Evolutionary conservation across 1,139 yeast species (phyloP).

Genomic region (Schwanniomyces etchellsii): DNA sequence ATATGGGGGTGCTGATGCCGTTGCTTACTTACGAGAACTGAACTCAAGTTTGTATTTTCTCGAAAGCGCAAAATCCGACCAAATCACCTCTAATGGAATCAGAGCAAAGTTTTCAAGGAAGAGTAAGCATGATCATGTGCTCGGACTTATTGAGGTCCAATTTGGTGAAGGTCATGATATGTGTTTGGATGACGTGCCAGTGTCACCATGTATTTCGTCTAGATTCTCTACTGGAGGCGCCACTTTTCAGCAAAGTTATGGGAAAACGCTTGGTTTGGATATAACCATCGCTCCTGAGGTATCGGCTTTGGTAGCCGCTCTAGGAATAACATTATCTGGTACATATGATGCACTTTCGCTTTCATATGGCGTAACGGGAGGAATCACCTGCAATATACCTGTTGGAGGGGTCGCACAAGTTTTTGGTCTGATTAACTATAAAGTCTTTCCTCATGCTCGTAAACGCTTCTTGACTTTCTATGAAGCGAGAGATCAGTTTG

Average conservation of each 20-base stretch:
- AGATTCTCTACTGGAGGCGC: slow-evolving; percentile 15
- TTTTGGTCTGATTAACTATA: slow-evolving; percentile 10
- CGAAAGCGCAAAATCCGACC: slow-evolving; percentile 8
- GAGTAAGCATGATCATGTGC: slow-evolving; percentile 1
- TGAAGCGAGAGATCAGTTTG: slow-evolving; percentile 5
- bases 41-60: slow-evolving; percentile 1
- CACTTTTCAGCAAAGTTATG: slow-evolving; percentile 10
- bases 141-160: slow-evolving; percentile 14
- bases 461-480: slow-evolving; percentile 7
- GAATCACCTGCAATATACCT: slow-evolving; percentile 12
- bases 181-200: slow-evolving; percentile 9
- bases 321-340: slow-evolving; percentile 10
- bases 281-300: slow-evolving; percentile 8
- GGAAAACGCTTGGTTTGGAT: slow-evolving; percentile 6
- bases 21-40: too few relatives aligned
- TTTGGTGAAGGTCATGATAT: slow-evolving; percentile 9
- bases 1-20: too few relatives aligned
- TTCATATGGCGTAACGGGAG: slow-evolving; percentile 9
- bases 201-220: slow-evolving; percentile 15
- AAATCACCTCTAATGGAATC: slow-evolving; percentile 5
- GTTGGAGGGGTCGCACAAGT: slow-evolving; percentile 16
- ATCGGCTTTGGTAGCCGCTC: slow-evolving; percentile 4
- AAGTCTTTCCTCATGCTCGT: slow-evolving; percentile 13
- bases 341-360: slow-evolving; percentile 10
- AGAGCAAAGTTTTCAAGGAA: not conserved